Evolutionary conservation across 805 yeast genomes (phyloP).

Genomic region (Teunomyces barrocoloradensis): DNA sequence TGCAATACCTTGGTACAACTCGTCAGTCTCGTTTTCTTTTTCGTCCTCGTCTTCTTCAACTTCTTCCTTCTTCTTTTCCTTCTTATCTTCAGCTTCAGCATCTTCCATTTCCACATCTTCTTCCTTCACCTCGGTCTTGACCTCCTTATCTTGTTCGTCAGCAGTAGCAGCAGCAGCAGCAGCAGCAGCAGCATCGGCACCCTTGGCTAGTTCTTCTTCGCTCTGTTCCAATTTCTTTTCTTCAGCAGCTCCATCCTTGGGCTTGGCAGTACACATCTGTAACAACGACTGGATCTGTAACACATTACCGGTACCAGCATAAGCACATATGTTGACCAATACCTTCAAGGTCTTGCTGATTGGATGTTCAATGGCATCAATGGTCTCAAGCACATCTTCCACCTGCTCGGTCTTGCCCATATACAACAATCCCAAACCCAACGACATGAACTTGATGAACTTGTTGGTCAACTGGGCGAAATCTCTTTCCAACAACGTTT

Average conservation of each 20-base stretch:
- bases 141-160: background rate
- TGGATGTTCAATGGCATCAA: constrained; percentile 94
- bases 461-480: constrained; percentile 73
- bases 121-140: constrained; percentile 9
- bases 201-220: constrained; percentile 32
- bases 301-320: constrained; percentile 97
- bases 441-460: constrained; percentile 86
- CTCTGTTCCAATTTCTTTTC: constrained; percentile 57
- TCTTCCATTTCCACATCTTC: constrained; percentile 34
- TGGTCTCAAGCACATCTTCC: constrained; percentile 90
- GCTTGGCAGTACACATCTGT: constrained; percentile 81
- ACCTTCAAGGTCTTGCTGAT: constrained; percentile 86
- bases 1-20: constrained; percentile 76
- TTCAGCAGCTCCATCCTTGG: constrained; percentile 53
- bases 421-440: constrained; percentile 87
- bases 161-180: constrained; percentile 10
- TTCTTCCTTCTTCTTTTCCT: constrained; percentile 21
- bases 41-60: constrained; percentile 26
- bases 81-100: constrained; percentile 19
- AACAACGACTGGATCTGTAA: constrained; percentile 87
- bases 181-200: no score
- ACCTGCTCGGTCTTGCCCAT: constrained; percentile 93
- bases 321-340: constrained; percentile 87
- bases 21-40: constrained; percentile 46
- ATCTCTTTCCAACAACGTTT: constrained; percentile 84